These are phyloP conservation scores for Coemansia sp. DNA, from an alignment of 192 early-diverging fungal genomes.

Conservation along the genomic window DNA sequence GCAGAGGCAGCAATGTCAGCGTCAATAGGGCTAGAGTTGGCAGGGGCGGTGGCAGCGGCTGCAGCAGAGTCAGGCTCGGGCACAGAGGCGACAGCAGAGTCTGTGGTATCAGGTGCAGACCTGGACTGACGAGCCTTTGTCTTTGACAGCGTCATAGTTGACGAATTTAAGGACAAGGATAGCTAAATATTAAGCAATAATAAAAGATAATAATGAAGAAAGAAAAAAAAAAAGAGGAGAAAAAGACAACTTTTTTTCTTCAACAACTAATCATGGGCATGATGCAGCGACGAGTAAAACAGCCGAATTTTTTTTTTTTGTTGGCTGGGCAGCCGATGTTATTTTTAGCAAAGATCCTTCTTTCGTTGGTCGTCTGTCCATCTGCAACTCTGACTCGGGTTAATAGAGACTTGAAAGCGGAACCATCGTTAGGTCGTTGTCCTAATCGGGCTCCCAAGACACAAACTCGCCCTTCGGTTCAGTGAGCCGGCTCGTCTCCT, in stretches of 20 bases:
- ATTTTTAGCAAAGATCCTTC: not conserved
- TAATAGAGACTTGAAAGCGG: not conserved
- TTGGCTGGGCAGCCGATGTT: too few species aligned
- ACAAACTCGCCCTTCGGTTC: not conserved
- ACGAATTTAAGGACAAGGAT: not conserved
- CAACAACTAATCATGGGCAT: too few species aligned
- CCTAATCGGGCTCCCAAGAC: not conserved
- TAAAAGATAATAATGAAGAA: not conserved
- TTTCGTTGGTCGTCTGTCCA: not conserved
- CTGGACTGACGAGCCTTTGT: slow-evolving; percentile 14
- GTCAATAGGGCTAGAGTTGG: not conserved
- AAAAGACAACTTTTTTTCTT: not conserved
- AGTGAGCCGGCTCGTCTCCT: slow-evolving; percentile 1
- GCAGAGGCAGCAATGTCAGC: not conserved
- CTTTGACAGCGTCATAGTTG: slow-evolving; percentile 27
- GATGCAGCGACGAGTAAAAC: not conserved
- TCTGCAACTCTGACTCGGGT: not conserved
- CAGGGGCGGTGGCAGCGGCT: not conserved
- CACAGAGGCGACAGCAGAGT: not conserved
- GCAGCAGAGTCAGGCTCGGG: slow-evolving; percentile 5
- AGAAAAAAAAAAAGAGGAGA: not conserved
- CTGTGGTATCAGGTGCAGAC: not conserved
- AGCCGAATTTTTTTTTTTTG: too few species aligned
- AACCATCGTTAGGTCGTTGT: not conserved
- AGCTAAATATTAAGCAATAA: not conserved